These are phyloP conservation scores for Beauveria pseudobassiana DNA, from an alignment of 2,329 filamentous ascomycete species.

Conservation along the genomic window DNA sequence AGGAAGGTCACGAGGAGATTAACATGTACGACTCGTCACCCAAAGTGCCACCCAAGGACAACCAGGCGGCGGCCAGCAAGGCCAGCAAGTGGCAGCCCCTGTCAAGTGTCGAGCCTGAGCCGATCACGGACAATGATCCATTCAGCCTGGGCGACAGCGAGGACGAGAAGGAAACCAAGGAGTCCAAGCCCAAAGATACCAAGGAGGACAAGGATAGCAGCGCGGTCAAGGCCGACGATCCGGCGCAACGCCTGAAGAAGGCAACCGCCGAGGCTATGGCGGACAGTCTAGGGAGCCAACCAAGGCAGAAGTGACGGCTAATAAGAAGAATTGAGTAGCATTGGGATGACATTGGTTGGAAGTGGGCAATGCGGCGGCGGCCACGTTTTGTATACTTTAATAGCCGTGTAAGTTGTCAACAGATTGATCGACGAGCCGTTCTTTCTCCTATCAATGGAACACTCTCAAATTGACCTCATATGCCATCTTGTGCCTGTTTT, in stretches of 20 bases:
- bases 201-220: slow-evolving; percentile 51
- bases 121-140: slow-evolving; percentile 84
- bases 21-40: slow-evolving; percentile 63
- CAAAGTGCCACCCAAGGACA: slow-evolving; percentile 45
- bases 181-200: slow-evolving; percentile 41
- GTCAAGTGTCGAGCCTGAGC: slow-evolving; percentile 70
- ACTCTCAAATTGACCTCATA: not conserved
- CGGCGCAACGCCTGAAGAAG: slow-evolving; percentile 54
- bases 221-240: slow-evolving; percentile 45
- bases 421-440: slow-evolving; percentile 5
- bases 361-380: not conserved
- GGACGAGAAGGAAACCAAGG: slow-evolving; percentile 65
- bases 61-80: slow-evolving; percentile 45
- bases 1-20: slow-evolving; percentile 68
- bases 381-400: slow-evolving; percentile 8
- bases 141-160: slow-evolving; percentile 96
- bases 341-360: not conserved
- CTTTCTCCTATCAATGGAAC: not conserved
- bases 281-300: slow-evolving; percentile 41
- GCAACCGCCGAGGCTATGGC: slow-evolving; percentile 56
- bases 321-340: slow-evolving; percentile 25
- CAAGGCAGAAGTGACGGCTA: slow-evolving; percentile 23
- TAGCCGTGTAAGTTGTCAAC: slow-evolving; percentile 7
- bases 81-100: slow-evolving; percentile 96
- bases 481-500: not conserved